phyloP scores from a whole-genome alignment of 805 yeast genomes.

The Schizosaccharomyces japonicus region DNA sequence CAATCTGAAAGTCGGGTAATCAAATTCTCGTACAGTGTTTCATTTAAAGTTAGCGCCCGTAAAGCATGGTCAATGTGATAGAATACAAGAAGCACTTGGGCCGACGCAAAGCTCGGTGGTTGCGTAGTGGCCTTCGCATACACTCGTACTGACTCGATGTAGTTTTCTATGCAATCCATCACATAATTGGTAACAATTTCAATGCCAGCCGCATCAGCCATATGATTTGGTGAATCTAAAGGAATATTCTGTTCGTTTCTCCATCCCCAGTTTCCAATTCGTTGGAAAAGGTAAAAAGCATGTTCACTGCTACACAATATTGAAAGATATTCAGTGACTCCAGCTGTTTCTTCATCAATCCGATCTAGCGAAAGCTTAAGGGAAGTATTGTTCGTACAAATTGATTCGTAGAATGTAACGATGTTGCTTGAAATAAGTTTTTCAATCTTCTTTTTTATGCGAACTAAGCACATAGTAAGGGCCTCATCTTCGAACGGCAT shows the following conservation, averaged over 20 bases:
- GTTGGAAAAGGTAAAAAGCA: neutral
- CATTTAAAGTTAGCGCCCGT: no score
- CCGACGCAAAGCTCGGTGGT: no score
- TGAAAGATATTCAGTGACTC: neutral
- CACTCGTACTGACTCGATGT: neutral
- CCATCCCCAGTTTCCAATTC: constrained; percentile 1
- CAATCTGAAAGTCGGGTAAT: neutral
- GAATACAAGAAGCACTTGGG: no score
- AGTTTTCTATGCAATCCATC: neutral
- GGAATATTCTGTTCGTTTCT: neutral
- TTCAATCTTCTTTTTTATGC: neutral
- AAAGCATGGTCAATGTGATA: no score
- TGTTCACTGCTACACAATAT: neutral
- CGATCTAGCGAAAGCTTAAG: neutral
- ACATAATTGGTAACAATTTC: neutral
- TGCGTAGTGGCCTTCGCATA: neutral
- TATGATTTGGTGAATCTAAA: neutral
- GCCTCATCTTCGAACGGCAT: constrained; percentile 1
- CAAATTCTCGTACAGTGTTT: no score
- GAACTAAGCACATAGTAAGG: neutral
- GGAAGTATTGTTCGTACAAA: neutral
- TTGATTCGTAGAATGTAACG: neutral
- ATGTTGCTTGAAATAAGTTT: neutral
- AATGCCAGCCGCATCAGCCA: neutral
- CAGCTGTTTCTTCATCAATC: neutral